phyloP scores from a whole-genome alignment of 2,329 filamentous ascomycete genomes.

The Cladosporium velox region DNA sequence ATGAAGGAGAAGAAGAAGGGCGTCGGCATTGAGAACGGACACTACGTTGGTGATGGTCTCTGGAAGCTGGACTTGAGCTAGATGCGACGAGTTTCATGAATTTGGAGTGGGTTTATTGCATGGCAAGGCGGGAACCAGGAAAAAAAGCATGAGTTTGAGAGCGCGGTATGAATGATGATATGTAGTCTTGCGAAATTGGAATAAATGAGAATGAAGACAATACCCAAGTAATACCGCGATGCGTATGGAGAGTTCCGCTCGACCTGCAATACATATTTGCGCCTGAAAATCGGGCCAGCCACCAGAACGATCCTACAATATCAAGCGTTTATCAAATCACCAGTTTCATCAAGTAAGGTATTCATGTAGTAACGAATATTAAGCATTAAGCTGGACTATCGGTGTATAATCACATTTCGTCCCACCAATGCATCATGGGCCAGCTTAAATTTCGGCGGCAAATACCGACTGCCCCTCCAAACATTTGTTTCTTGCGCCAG shows the following conservation, averaged over 20 bases:
- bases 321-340: background rate
- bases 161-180: constrained; percentile 8
- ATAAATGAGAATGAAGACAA: background rate
- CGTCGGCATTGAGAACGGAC: constrained; percentile 87
- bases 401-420: background rate
- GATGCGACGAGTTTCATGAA: background rate
- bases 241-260: background rate
- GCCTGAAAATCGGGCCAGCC: no score
- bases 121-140: background rate
- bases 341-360: background rate
- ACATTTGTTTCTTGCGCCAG: constrained; percentile 13
- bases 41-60: constrained; percentile 91
- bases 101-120: background rate
- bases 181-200: background rate
- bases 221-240: background rate
- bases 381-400: background rate
- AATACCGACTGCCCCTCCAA: background rate
- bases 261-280: background rate
- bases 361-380: background rate
- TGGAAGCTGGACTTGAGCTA: constrained; percentile 71
- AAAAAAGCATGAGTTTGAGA: background rate
- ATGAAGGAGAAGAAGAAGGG: constrained; percentile 95
- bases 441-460: constrained; percentile 3
- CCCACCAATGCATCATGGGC: background rate
- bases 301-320: background rate